A percentile compares a stretch with the other conserved stretches of the same genome.
phyloP scores from a whole-genome alignment of 129 eudicot species.

The Daucus carota region DH1_v3.0 NC_030381.2:23299001-23299500 shows the following conservation, averaged over 20 bases:
- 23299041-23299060: conserved; percentile 97
- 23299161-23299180: conserved; percentile 98
- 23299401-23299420: conserved; percentile 97
- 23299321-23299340: conserved; percentile 74
- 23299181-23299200: conserved; percentile 86
- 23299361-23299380: conserved; percentile 96
- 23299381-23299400: conserved; percentile 83
- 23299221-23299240: conserved; percentile 83
- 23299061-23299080: conserved; percentile 94
- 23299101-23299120: conserved; percentile 85
- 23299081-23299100: conserved; percentile 79
- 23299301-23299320: conserved; percentile 53
- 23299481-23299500: conserved; percentile 71
- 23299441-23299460: conserved; percentile 95
- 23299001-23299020: conserved; percentile 99
- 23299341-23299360: conserved; percentile 82
- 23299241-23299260: conserved; percentile 94
- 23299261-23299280: conserved; percentile 74
- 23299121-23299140: conserved; percentile 98
- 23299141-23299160: conserved; percentile 92
- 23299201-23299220: conserved; percentile 59
- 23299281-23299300: conserved; percentile 58
- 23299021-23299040: conserved; percentile 54
- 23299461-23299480: conserved; percentile 93
- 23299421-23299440: conserved; percentile 98